A percentile compares a stretch with the other conserved stretches of the same genome.
These are phyloP conservation scores for Talaromyces sp. DNA, from an alignment of 2,329 filamentous ascomycete species.

Conservation along the genomic window DNA sequence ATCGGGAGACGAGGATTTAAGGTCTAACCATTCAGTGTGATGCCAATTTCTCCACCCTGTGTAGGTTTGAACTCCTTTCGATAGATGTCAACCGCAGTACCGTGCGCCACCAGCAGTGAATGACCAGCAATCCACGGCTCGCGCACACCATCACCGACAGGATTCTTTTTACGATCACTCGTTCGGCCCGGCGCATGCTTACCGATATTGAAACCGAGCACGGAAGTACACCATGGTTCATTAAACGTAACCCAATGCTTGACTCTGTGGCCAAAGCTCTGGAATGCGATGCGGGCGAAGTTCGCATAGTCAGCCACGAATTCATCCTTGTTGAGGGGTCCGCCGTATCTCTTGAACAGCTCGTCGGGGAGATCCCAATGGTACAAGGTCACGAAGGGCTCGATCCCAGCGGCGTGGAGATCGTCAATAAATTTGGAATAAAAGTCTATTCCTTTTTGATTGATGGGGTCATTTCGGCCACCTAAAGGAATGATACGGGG, in stretches of 20 bases:
- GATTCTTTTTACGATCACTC: slow-evolving; percentile 67
- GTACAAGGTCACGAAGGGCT: slow-evolving; percentile 75
- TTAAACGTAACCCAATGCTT: slow-evolving; percentile 91
- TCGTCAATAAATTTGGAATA: slow-evolving; percentile 77
- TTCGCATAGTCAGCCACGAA: slow-evolving; percentile 76
- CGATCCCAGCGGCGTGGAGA: slow-evolving; percentile 70
- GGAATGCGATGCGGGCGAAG: slow-evolving; percentile 73
- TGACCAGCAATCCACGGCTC: slow-evolving; percentile 84
- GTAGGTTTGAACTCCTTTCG: slow-evolving; percentile 73
- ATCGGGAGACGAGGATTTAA: not conserved
- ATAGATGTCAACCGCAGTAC: slow-evolving; percentile 74
- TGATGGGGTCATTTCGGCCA: slow-evolving; percentile 75
- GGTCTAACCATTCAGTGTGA: slow-evolving; percentile 70
- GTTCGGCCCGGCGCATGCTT: slow-evolving; percentile 78
- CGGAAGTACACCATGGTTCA: slow-evolving; percentile 80
- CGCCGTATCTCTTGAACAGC: slow-evolving; percentile 75
- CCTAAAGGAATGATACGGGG: slow-evolving; percentile 81
- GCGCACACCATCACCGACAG: slow-evolving; percentile 67
- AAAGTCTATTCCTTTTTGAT: slow-evolving; percentile 71
- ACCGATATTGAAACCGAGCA: slow-evolving; percentile 74
- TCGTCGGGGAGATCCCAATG: slow-evolving; percentile 85
- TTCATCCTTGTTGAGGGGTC: slow-evolving; percentile 74
- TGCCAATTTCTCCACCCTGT: slow-evolving; percentile 74
- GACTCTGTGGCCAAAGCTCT: slow-evolving; percentile 67
- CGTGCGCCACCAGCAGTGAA: slow-evolving; percentile 75